A percentile compares a stretch with the other conserved stretches of the same genome.
Conservation (phyloP, 2,329 filamentous ascomycete genomes). For the Leptographium flavum region DNA sequence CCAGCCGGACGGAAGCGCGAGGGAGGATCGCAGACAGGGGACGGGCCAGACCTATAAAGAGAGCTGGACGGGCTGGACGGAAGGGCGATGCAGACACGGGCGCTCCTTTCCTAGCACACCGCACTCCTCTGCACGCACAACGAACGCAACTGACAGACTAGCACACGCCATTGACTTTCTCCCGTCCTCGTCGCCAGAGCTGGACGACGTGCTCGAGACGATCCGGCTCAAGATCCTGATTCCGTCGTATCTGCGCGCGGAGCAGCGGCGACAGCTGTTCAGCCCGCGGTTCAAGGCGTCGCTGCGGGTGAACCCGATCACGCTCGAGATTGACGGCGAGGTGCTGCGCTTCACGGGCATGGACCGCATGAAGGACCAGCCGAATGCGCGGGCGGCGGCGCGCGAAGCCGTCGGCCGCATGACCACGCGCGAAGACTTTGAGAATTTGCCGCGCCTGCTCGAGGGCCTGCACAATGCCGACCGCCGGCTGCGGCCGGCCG, state of each 20-base stretch:
- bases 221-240: slow-evolving; percentile 47
- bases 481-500: slow-evolving; percentile 17
- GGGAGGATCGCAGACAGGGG: not conserved
- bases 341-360: slow-evolving; percentile 35
- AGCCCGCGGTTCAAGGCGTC: slow-evolving; percentile 27
- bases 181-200: slow-evolving; percentile 34
- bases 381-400: slow-evolving; percentile 25
- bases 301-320: slow-evolving; percentile 40
- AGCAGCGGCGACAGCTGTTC: slow-evolving; percentile 40
- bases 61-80: too few species aligned
- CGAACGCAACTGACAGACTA: too few species aligned
- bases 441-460: slow-evolving; percentile 36
- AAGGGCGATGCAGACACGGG: not conserved
- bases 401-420: slow-evolving; percentile 27
- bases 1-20: too few species aligned
- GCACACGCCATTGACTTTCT: slow-evolving; percentile 29
- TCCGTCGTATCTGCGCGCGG: slow-evolving; percentile 39
- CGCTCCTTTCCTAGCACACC: not conserved
- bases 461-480: slow-evolving; percentile 31
- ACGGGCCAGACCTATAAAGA: not conserved
- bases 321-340: slow-evolving; percentile 43
- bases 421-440: slow-evolving; percentile 33
- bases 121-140: too few species aligned
- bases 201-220: slow-evolving; percentile 35
- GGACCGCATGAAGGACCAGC: slow-evolving; percentile 27